Evolutionary conservation across 2,329 filamentous ascomycete species (phyloP).

Genomic region (Verruconis gallopava): DNA sequence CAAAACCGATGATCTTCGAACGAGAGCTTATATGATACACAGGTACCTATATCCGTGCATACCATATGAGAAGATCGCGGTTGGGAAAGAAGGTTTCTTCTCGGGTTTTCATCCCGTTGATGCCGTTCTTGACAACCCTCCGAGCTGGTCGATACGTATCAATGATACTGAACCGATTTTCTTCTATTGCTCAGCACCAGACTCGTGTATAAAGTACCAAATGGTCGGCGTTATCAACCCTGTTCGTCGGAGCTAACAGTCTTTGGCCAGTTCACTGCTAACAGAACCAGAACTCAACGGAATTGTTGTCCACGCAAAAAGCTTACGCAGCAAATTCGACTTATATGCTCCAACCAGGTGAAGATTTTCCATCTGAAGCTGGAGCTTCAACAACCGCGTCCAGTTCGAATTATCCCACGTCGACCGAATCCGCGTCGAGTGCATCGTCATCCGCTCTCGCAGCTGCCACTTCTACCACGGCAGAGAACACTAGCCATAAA

Average conservation of each 20-base stretch:
- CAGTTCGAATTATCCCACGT: conserved; percentile 1
- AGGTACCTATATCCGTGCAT: conserved; percentile 36
- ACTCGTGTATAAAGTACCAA: conserved; percentile 45
- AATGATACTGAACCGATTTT: conserved; percentile 53
- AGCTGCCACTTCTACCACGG: conserved; percentile 5
- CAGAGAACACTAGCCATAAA: not conserved
- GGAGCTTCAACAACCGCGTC: conserved; percentile 12
- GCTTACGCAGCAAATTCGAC: conserved; percentile 15
- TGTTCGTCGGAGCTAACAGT: conserved; percentile 29
- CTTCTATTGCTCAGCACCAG: conserved; percentile 51
- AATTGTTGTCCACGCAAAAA: conserved; percentile 18
- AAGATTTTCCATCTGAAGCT: conserved; percentile 18
- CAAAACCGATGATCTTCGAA: not conserved
- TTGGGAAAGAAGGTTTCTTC: conserved; percentile 40
- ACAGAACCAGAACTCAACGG: conserved; percentile 13
- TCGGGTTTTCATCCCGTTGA: conserved; percentile 37
- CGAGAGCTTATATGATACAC: not conserved
- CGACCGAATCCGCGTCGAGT: conserved; percentile 1
- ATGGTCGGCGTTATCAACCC: conserved; percentile 65
- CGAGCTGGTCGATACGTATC: conserved; percentile 32
- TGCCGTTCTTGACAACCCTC: conserved; percentile 34
- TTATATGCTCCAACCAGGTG: conserved; percentile 21
- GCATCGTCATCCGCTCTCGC: conserved; percentile 9
- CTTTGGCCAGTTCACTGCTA: not conserved
- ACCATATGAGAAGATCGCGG: conserved; percentile 42